Evolutionary conservation across 2,329 filamentous ascomycete species (phyloP).

Genomic region (Aspergillus versicolor): DNA sequence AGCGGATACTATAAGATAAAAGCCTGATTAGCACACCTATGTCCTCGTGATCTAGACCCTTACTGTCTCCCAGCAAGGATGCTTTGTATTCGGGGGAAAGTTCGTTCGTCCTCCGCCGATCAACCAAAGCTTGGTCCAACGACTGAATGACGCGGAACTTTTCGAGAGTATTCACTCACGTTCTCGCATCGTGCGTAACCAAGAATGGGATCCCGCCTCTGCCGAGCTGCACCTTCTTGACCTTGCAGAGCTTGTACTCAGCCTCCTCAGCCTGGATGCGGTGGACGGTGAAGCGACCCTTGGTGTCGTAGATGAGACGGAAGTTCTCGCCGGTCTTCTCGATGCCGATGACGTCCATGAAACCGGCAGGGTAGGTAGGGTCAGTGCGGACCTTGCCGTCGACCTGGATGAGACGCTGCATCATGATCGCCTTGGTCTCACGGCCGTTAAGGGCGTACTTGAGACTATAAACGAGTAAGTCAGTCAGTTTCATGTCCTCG

Average conservation of each 20-base stretch:
- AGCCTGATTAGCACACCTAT: conserved; percentile 34
- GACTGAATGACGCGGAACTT: conserved; percentile 95
- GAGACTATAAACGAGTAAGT: conserved; percentile 63
- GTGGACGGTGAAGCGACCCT: conserved; percentile 99
- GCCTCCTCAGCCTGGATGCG: conserved; percentile 98
- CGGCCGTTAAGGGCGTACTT: conserved; percentile 99
- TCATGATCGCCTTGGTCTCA: conserved; percentile 96
- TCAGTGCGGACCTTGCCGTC: conserved; percentile 99
- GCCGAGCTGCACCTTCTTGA: conserved; percentile 99
- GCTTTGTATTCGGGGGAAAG: conserved; percentile 16
- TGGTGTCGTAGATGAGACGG: conserved; percentile 99
- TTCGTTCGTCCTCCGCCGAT: conserved; percentile 45
- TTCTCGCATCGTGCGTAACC: conserved; percentile 99
- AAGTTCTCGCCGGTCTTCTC: conserved; percentile 99
- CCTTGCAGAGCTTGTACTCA: conserved; percentile 99
- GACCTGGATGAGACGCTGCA: conserved; percentile 99
- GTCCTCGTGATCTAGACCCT: conserved; percentile 24
- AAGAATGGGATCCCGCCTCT: conserved; percentile 99
- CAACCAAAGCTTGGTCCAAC: conserved; percentile 99
- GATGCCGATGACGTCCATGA: conserved; percentile 99
- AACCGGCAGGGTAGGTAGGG: conserved; percentile 92
- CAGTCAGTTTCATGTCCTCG: conserved; percentile 14
- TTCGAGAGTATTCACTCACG: conserved; percentile 74
- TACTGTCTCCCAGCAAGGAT: conserved; percentile 34
- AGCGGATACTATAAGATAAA: conserved; percentile 77